Conservation (phyloP, 2,329 filamentous ascomycete species). For the Fusarium xyrophilum region DNA sequence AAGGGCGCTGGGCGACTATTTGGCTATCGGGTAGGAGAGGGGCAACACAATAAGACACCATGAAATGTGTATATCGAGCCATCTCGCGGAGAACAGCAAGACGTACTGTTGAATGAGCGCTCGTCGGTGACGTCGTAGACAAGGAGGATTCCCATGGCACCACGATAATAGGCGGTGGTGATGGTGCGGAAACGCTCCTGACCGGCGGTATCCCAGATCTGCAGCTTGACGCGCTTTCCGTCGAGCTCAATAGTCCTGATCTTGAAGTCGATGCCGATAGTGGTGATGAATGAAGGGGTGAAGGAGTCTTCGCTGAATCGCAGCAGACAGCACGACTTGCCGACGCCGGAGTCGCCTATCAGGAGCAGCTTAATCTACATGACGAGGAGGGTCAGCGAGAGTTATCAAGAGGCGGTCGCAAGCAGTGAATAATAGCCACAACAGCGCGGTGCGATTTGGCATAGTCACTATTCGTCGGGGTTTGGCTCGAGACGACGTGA, state of each 20-base stretch:
- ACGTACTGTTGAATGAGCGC: constrained; percentile 90
- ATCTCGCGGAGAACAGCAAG: not conserved
- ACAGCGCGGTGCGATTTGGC: not conserved
- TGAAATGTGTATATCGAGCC: not conserved
- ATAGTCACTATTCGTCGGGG: constrained; percentile 6
- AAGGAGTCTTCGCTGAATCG: constrained; percentile 98
- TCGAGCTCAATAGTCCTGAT: constrained; percentile 99
- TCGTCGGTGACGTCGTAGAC: constrained; percentile 99
- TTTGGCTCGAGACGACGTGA: constrained; percentile 18
- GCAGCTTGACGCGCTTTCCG: constrained; percentile 97
- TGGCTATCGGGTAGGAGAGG: not conserved
- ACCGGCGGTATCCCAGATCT: constrained; percentile 99
- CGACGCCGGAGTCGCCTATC: constrained; percentile 95
- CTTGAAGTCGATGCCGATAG: constrained; percentile 99
- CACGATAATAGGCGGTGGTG: constrained; percentile 97
- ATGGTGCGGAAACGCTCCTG: constrained; percentile 99
- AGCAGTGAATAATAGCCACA: not conserved
- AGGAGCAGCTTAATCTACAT: constrained; percentile 91
- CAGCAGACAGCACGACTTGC: constrained; percentile 95
- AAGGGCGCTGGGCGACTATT: not conserved
- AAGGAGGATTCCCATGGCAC: constrained; percentile 96
- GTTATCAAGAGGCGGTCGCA: not conserved
- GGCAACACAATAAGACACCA: not conserved
- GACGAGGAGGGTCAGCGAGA: constrained; percentile 20
- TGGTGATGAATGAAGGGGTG: constrained; percentile 97